Percentiles rank a stretch among this genome's conserved stretches.
These are phyloP conservation scores for Rhexocercosporidium sp. DNA, from an alignment of 2,329 filamentous ascomycete genomes.

Conservation along the genomic window DNA sequence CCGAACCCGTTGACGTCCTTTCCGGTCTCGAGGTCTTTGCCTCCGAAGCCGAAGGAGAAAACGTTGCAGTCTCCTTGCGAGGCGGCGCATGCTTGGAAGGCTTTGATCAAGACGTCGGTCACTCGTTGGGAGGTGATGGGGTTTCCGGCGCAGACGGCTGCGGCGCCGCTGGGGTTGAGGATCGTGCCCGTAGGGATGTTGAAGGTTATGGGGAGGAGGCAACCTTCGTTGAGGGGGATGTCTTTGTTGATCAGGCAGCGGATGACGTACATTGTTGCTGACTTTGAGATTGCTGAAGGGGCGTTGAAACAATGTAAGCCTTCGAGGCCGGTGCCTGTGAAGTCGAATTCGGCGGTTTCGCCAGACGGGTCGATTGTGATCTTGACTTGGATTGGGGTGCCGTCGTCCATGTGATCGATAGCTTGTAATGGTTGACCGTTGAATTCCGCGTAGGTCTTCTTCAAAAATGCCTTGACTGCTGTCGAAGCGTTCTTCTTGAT, in stretches of 20 bases:
- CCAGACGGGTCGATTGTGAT: slow-evolving; percentile 70
- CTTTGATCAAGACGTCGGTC: no score
- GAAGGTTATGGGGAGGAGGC: slow-evolving; percentile 73
- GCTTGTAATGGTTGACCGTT: slow-evolving; percentile 69
- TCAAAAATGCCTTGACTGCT: slow-evolving; percentile 73
- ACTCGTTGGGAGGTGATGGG: no score
- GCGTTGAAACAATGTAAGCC: slow-evolving; percentile 80
- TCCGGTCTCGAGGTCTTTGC: no score
- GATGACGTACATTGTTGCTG: slow-evolving; percentile 82
- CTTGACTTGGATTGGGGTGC: slow-evolving; percentile 73
- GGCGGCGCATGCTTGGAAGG: no score
- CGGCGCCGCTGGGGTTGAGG: no score
- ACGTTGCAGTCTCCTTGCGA: no score
- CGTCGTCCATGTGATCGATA: slow-evolving; percentile 83
- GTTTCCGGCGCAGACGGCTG: no score
- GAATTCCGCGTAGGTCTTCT: slow-evolving; percentile 67
- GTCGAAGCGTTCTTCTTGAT: slow-evolving; percentile 80
- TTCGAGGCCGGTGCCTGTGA: slow-evolving; percentile 76
- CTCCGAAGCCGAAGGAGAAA: no score
- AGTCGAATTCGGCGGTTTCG: slow-evolving; percentile 77
- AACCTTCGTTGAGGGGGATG: no score
- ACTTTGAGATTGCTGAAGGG: slow-evolving; percentile 78
- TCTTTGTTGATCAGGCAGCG: slow-evolving; percentile 79
- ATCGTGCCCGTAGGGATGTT: no score
- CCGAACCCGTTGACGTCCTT: no score